Conservation (phyloP, 768 basidiomycete species). For the Lactarius akahatsu region DNA sequence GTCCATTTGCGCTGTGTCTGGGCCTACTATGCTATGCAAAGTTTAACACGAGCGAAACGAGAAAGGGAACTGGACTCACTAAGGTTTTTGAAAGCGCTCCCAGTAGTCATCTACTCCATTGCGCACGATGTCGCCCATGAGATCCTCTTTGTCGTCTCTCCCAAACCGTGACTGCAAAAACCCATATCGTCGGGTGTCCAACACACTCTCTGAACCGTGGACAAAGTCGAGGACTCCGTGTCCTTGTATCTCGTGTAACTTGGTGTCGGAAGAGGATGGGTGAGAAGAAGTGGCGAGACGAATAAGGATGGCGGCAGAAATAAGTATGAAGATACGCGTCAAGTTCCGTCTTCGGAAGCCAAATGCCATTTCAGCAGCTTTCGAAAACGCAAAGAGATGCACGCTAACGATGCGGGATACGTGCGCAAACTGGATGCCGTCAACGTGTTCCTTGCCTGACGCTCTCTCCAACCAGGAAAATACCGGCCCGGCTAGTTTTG, state of each 20-base stretch:
- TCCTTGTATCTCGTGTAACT: slow-evolving; percentile 46
- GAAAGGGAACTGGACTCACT: slow-evolving; percentile 49
- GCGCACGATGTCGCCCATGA: slow-evolving; percentile 70
- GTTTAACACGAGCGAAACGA: background rate
- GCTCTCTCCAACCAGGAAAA: background rate
- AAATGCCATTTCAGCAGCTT: slow-evolving; percentile 14
- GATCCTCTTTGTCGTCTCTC: slow-evolving; percentile 77
- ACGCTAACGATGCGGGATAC: background rate
- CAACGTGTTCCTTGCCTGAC: background rate
- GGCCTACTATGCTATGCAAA: slow-evolving; percentile 61
- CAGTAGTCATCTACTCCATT: slow-evolving; percentile 87
- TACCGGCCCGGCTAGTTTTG: background rate
- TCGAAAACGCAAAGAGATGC: background rate
- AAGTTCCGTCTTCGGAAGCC: slow-evolving; percentile 50
- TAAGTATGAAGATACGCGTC: slow-evolving; percentile 43
- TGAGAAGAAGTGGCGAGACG: slow-evolving; percentile 41
- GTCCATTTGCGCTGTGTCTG: slow-evolving; percentile 86
- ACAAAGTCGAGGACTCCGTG: slow-evolving; percentile 69
- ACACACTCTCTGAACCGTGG: slow-evolving; percentile 63
- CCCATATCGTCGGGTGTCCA: slow-evolving; percentile 85
- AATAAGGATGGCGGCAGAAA: slow-evolving; percentile 39
- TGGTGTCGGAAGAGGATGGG: slow-evolving; percentile 30
- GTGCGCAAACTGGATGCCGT: background rate
- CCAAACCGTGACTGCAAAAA: slow-evolving; percentile 90
- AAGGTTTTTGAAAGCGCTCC: slow-evolving; percentile 89